Percentiles rank a stretch among this genome's conserved stretches.
Evolutionary conservation across 2,329 filamentous ascomycete genomes (phyloP).

Genomic region (Neofusicoccum parvum): DNA sequence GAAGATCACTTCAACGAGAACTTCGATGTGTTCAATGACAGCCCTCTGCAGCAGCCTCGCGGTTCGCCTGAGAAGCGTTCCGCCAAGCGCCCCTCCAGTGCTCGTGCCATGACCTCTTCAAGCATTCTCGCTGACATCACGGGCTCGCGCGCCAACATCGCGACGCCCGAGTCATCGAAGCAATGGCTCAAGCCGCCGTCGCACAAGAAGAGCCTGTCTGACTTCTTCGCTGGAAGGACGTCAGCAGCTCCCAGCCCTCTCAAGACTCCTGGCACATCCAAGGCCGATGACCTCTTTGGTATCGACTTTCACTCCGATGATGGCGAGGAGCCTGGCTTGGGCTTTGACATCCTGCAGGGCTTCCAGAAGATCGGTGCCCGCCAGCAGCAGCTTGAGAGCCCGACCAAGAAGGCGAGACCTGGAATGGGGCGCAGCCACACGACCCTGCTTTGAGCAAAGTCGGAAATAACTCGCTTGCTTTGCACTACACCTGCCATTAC

Average conservation of each 20-base stretch:
- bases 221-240: conserved; percentile 22
- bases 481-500: not conserved
- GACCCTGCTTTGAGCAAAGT: conserved; percentile 9
- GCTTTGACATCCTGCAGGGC: conserved; percentile 72
- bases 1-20: conserved; percentile 51
- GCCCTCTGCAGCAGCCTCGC: conserved; percentile 43
- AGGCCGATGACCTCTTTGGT: conserved; percentile 55
- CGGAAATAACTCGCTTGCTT: not conserved
- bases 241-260: conserved; percentile 15
- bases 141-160: conserved; percentile 55
- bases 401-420: conserved; percentile 12
- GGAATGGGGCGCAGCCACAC: conserved; percentile 6
- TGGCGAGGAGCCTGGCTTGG: conserved; percentile 59
- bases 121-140: conserved; percentile 65
- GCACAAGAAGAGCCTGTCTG: conserved; percentile 12
- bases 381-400: conserved; percentile 17
- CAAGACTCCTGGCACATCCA: conserved; percentile 15
- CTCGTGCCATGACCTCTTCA: conserved; percentile 63
- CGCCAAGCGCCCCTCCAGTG: conserved; percentile 60
- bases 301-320: conserved; percentile 62
- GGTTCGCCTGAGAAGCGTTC: conserved; percentile 70
- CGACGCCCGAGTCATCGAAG: conserved; percentile 49
- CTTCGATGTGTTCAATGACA: conserved; percentile 63
- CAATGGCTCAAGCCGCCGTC: conserved; percentile 48
- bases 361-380: conserved; percentile 70